Base-by-base conservation (phyloP, 768 basidiomycete genomes). In the Leccinum arenicola region DNA sequence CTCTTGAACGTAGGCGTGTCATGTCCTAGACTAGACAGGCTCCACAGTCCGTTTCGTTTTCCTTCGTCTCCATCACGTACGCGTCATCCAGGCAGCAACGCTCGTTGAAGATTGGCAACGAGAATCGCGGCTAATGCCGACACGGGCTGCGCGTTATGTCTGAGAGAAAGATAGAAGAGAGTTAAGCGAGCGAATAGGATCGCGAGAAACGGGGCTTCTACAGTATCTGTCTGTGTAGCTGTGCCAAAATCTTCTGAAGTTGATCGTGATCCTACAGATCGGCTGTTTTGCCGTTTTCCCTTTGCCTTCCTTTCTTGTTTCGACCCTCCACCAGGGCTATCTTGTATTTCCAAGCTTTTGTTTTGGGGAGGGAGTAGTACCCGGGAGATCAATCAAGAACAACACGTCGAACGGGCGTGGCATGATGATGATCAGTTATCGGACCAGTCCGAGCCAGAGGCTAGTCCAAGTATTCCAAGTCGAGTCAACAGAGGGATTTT, bases 171-270 rank as follows among this genome's bases (percentile, higher is more conserved):
- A 29, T 19, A 43, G 10, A 43, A 43, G n/a, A 43, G n/a, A 51
- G 50, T 19, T 51, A 6, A 38, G 5, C 40, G 27, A 47, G 14
- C 59, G 35, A 60, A 47, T 56, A 52, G 45, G 59, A 56, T 60
- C 47, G 31, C 38, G 10, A 38, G 47, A 38, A 43, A 43, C 40
- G n/a, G 9, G n/a, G 4, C 38, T n/a, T 43, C 43, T 43, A 43
- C 43, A 43, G 43, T 19, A 43, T 43, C 40, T 43, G 40, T 9
- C 36, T 15, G 36, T 17, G 7, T 36, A 33, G 33, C 36, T 40
- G 38, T 40, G 38, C 17, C 38, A 4, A 33, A 33, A 40, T 40
- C 38, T 43, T 10, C 15, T n/a, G 40, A 8, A 5, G 9, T 19
- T 43, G n/a, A 43, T 43, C 40, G 8, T 19, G 40, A 43, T 43